Evolutionary conservation across 2,329 filamentous ascomycete species (phyloP).

Genomic region (Dissoconium aciculare): DNA sequence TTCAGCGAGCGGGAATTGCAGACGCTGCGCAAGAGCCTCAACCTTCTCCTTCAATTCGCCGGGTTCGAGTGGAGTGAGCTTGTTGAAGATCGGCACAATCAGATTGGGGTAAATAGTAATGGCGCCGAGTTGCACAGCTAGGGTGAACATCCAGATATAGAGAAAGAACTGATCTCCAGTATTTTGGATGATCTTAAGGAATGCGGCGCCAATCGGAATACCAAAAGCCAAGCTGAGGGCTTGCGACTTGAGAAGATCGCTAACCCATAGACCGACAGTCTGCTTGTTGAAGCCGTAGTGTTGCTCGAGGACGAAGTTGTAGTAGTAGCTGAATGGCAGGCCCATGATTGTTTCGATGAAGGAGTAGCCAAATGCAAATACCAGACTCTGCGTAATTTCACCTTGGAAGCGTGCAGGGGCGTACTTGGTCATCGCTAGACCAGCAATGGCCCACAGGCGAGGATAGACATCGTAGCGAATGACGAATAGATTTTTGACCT

Average conservation of each 20-base stretch:
- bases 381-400: slow-evolving; percentile 83
- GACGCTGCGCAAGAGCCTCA: slow-evolving; percentile 63
- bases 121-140: slow-evolving; percentile 79
- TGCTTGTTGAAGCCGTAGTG: slow-evolving; percentile 99
- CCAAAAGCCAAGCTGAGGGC: slow-evolving; percentile 65
- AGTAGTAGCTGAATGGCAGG: slow-evolving; percentile 73
- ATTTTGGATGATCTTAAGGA: slow-evolving; percentile 85
- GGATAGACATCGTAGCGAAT: slow-evolving; percentile 86
- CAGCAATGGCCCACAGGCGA: slow-evolving; percentile 74
- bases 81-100: slow-evolving; percentile 95
- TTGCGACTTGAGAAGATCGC: slow-evolving; percentile 83
- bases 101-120: slow-evolving; percentile 93
- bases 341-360: slow-evolving; percentile 65
- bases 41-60: slow-evolving; percentile 79
- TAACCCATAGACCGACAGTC: slow-evolving; percentile 73
- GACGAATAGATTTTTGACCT: slow-evolving; percentile 76
- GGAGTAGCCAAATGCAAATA: slow-evolving; percentile 81
- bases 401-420: slow-evolving; percentile 67
- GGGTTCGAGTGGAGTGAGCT: slow-evolving; percentile 78
- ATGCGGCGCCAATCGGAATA: slow-evolving; percentile 76
- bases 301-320: slow-evolving; percentile 91
- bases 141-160: slow-evolving; percentile 89
- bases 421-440: slow-evolving; percentile 56
- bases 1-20: slow-evolving; percentile 85
- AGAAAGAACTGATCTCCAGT: slow-evolving; percentile 94